Evolutionary conservation across 139 green algal genomes (phyloP).

Genomic region (Protoeuglena noctilucae): DNA sequence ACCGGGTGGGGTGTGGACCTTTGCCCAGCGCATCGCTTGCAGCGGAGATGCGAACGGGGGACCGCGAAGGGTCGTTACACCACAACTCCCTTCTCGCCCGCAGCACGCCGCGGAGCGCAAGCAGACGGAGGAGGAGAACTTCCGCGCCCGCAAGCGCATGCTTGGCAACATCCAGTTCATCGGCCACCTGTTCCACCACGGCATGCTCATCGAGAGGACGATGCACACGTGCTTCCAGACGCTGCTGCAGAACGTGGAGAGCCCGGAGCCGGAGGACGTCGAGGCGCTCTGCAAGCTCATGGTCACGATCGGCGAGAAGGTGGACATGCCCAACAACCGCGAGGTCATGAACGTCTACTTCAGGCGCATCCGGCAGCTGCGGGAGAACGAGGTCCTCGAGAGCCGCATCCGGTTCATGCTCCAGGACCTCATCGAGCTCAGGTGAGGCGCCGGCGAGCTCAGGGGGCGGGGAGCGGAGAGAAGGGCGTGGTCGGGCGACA

Average conservation of each 20-base stretch:
- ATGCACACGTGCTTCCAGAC: constrained; percentile 80
- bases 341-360: constrained; percentile 73
- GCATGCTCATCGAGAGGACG: constrained; percentile 90
- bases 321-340: constrained; percentile 27
- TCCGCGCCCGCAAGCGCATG: constrained; percentile 56
- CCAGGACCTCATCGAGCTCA: constrained; percentile 21
- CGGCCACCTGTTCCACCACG: constrained; percentile 68
- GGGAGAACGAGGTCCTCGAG: constrained; percentile 39
- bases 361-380: constrained; percentile 41
- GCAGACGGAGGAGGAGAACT: constrained; percentile 28
- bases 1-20: too few species aligned
- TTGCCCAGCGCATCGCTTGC: too few species aligned
- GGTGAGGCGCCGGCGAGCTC: too few species aligned
- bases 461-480: too few species aligned
- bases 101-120: constrained; percentile 13
- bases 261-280: constrained; percentile 67
- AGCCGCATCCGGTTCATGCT: constrained; percentile 70
- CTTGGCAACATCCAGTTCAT: constrained; percentile 98
- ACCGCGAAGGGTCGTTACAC: too few species aligned
- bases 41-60: too few species aligned
- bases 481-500: too few species aligned
- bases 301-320: constrained; percentile 50
- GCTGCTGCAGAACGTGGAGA: constrained; percentile 31
- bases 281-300: constrained; percentile 95
- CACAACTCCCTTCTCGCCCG: neutral